phyloP scores from a whole-genome alignment of 768 basidiomycete genomes.

The Rhizopogon rudus region DNA sequence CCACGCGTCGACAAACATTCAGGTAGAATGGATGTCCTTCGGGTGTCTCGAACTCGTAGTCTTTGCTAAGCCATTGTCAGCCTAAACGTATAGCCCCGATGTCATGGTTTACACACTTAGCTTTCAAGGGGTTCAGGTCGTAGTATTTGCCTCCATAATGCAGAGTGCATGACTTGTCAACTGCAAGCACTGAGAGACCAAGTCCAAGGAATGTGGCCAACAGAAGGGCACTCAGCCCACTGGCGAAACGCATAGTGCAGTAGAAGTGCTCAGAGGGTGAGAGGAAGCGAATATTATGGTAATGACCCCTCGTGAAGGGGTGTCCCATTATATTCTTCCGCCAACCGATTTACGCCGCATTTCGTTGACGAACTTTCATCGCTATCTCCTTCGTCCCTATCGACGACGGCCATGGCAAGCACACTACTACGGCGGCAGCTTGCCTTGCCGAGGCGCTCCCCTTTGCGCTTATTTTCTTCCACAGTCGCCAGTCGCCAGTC shows the following conservation, averaged over 20 bases:
- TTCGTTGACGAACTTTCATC: neutral
- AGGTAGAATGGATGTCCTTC: constrained; percentile 45
- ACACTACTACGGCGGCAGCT: constrained; percentile 60
- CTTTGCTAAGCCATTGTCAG: constrained; percentile 42
- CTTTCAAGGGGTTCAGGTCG: constrained; percentile 58
- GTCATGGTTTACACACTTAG: constrained; percentile 37
- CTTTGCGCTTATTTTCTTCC: constrained; percentile 21
- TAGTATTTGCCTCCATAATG: constrained; percentile 54
- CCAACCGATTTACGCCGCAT: constrained; percentile 23
- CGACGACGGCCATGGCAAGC: constrained; percentile 53
- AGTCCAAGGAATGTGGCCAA: constrained; percentile 4
- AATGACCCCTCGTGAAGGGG: constrained; percentile 21
- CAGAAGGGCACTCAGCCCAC: constrained; percentile 1
- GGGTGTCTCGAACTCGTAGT: constrained; percentile 51
- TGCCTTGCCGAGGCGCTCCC: constrained; percentile 25
- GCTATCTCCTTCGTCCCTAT: constrained; percentile 12
- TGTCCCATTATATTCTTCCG: constrained; percentile 11
- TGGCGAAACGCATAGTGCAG: neutral
- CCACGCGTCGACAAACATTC: constrained; percentile 59
- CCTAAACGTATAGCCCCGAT: neutral
- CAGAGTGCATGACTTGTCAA: constrained; percentile 58
- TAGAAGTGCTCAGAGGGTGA: constrained; percentile 1
- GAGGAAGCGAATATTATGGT: neutral
- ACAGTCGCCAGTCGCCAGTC: constrained; percentile 18
- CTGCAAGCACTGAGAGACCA: constrained; percentile 15